A percentile compares a stretch with the other conserved stretches of the same genome.
phyloP scores from a whole-genome alignment of 108 stramenopile genomes.

The Nannochloropsis salina region DNA sequence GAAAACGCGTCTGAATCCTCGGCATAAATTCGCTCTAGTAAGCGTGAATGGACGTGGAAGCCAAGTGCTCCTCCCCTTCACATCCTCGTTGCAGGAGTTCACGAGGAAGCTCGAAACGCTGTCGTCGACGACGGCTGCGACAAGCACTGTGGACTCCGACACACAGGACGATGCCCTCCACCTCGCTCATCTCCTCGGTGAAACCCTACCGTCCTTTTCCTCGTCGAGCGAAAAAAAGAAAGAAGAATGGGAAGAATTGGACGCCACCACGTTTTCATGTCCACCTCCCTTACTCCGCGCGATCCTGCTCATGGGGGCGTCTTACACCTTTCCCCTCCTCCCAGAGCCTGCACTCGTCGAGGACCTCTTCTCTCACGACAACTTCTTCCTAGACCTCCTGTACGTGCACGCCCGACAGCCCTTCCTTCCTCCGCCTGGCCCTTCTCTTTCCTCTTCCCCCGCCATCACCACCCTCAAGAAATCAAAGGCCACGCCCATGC shows the following conservation, averaged over 20 bases:
- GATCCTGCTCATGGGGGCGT: neutral
- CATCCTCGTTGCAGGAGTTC: too few relatives aligned
- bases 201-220: neutral
- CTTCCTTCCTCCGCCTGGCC: neutral
- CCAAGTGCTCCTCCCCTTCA: neutral
- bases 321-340: neutral
- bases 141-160: too few relatives aligned
- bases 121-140: too few relatives aligned
- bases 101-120: too few relatives aligned
- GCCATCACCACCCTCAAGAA: neutral
- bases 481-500: too few relatives aligned
- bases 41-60: neutral
- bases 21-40: neutral
- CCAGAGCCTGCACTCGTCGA: neutral
- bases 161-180: neutral
- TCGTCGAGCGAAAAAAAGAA: neutral
- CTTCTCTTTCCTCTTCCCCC: conserved; percentile 10
- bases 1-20: neutral
- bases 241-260: too few relatives aligned
- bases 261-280: neutral
- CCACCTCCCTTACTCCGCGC: neutral
- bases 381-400: neutral
- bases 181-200: neutral
- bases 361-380: neutral
- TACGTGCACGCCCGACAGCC: neutral